Conservation (phyloP, 495 filamentous ascomycete genomes). For the Talaromyces liani region DNA sequence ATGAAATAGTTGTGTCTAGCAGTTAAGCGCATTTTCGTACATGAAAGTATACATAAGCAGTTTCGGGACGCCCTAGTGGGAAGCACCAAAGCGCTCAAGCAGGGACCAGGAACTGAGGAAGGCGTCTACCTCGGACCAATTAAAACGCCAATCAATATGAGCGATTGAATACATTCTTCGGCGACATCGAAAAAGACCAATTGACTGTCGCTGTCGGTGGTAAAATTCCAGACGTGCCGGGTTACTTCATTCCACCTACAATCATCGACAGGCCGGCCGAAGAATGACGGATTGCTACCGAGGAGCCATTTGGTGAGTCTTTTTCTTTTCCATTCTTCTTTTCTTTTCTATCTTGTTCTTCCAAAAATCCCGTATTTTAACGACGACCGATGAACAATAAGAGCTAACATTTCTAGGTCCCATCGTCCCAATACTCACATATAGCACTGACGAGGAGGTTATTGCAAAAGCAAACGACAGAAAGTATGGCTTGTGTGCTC, state of each 20-base stretch:
- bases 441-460: slow-evolving; percentile 50
- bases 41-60: slow-evolving; percentile 56
- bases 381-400: no score
- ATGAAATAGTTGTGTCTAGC: no score
- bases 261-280: slow-evolving; percentile 54
- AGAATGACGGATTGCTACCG: slow-evolving; percentile 36
- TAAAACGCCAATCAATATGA: slow-evolving; percentile 53
- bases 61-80: slow-evolving; percentile 49
- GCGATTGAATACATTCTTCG: slow-evolving; percentile 40
- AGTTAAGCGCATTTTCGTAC: slow-evolving; percentile 62
- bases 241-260: slow-evolving; percentile 50
- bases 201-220: slow-evolving; percentile 29
- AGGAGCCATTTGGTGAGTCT: slow-evolving; percentile 37
- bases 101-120: slow-evolving; percentile 33
- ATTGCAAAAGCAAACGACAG: slow-evolving; percentile 47
- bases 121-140: slow-evolving; percentile 47
- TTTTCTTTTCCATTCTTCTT: slow-evolving; percentile 16
- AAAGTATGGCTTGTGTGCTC: slow-evolving; percentile 50
- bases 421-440: slow-evolving; percentile 49
- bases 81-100: slow-evolving; percentile 44
- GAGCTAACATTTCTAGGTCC: slow-evolving; percentile 26
- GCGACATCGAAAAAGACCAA: slow-evolving; percentile 33
- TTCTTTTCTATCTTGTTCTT: not conserved
- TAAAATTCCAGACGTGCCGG: slow-evolving; percentile 28
- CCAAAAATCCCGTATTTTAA: no score